These are phyloP conservation scores for Quercus bicolor DNA, from an alignment of 306 rosid genomes.

Conservation along the genomic window DNA sequence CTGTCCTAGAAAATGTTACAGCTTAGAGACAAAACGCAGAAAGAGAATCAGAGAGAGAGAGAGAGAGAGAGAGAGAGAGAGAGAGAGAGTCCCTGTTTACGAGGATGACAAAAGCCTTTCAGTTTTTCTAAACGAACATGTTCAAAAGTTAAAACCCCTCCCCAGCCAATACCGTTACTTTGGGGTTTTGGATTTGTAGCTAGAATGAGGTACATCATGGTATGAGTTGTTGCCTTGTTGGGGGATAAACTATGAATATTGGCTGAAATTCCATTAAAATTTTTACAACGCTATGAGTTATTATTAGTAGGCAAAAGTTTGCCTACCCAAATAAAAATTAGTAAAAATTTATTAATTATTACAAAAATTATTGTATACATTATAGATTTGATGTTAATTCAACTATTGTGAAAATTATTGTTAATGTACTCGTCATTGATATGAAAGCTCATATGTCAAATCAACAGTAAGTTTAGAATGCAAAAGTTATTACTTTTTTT, in stretches of 20 bases:
- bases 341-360: too few relatives aligned
- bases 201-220: neutral
- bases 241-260: neutral
- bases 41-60: slow-evolving; percentile 11
- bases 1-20: slow-evolving; percentile 44
- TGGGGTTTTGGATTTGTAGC: slow-evolving; percentile 1
- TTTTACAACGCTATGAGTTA: too few relatives aligned
- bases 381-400: too few relatives aligned
- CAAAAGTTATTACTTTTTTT: too few relatives aligned
- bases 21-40: slow-evolving; percentile 40
- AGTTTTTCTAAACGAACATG: slow-evolving; percentile 28
- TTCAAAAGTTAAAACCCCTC: neutral
- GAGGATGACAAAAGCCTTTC: slow-evolving; percentile 43
- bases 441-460: neutral
- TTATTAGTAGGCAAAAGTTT: too few relatives aligned
- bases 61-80: slow-evolving; percentile 11
- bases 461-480: too few relatives aligned
- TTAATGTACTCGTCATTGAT: too few relatives aligned
- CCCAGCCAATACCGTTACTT: slow-evolving; percentile 25
- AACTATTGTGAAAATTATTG: too few relatives aligned
- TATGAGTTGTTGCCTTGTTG: slow-evolving; percentile 7
- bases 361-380: too few relatives aligned
- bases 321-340: too few relatives aligned
- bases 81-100: slow-evolving; percentile 28
- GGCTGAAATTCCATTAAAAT: neutral